Base-by-base conservation (phyloP, 2,329 filamentous ascomycete species). In the Alternaria sp. region DNA sequence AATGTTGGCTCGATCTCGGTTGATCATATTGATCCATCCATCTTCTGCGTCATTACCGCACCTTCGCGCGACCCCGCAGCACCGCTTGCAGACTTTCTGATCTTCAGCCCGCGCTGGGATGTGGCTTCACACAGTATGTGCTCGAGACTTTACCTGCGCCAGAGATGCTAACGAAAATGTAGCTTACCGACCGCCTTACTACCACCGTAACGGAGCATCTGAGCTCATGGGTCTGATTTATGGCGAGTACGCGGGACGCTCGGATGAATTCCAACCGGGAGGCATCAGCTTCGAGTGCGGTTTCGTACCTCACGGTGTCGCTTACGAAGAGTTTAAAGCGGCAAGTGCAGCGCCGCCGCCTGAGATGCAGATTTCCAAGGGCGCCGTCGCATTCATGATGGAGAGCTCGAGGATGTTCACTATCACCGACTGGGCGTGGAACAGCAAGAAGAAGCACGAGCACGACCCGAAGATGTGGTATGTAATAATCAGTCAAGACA, bases 1-100 rank as follows among this genome's bases (percentile, higher is more conserved):
- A 88, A 88, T 46, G 89, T 94, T 47, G 91, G 91, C 19, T 88
- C 85, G 58, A 88, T 92, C 67, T 90, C 88, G 8, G 92, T 88
- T 73, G 91, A 94, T 77, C 91, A 94, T 74, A 91, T 91, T 1
- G 91, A 94, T 74, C 91, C 91, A 0, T 89, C 86, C 66, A 93
- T 94, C 77, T 94, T 90, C 81, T 93, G 87, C 28, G 88, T 90
- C 4, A 81, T 90, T 17, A 87, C 88, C 0, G 87, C 85, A 1
- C 85, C 85, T 5, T 86, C 86, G 4, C 81, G 85, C 67, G 82
- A 86, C 63, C 77, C 82, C 0, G 88, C 89, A 6, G 90, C 89
- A 0, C 88, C 90, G 12, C 83, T 90, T 43, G 87, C 87, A 0
- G 88, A 90, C 70, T 89, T 90, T 70, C 85, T 90, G 32, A 88